Base-by-base conservation (phyloP, 2,329 filamentous ascomycete genomes). In the Aureobasidium melanogenum region DNA sequence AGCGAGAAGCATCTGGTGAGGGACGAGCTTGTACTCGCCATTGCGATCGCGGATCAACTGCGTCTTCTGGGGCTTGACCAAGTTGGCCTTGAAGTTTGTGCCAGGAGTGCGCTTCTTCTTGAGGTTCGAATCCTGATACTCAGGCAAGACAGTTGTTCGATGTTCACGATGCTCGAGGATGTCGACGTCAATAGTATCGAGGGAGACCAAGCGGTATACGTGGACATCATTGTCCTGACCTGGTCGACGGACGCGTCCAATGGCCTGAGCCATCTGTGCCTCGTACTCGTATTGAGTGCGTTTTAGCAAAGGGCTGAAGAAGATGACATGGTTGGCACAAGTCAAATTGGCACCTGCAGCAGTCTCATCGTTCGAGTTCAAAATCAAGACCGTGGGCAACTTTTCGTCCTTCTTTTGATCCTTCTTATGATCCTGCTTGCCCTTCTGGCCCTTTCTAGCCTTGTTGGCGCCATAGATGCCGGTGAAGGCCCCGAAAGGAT, bases 151-250 rank as follows among this genome's bases (percentile, higher is more conserved):
- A n/a, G 64, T 61, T 1, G 10, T 55, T 0, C 74, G 69, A 15
- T 69, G 70, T 61, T 79, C 75, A 1, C 75, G 71, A 44, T 76
- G 75, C 64, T 79, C 75, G 0, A 80, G 63, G 17, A 79, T 75
- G 62, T 79, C 77, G 1, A 79, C 74, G 39, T 80, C 77, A 41
- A 80, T 76, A 1, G 77, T 79, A 70, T 95, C 88, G 69, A 97
- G 88, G 12, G 91, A 94, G 9, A 96, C 86, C 22, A 97, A 86
- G 1, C 93, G 79, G 67, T 86, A 86, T 17, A 86, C 78, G 58
- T 83, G 75, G 1, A 88, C 84, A 1, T 70, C 69, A 66, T 80
- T 82, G 39, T 72, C 71, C 67, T 88, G 85, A 0, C 83, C 82
- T 61, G 80, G 84, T 1, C 86, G 77, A 6, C 79, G 76, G 9